A percentile compares a stretch with the other conserved stretches of the same genome.
These are phyloP conservation scores for Stenogyne calaminthoides DNA, from an alignment of 305 asterid genomes.

Conservation along the genomic window DNA sequence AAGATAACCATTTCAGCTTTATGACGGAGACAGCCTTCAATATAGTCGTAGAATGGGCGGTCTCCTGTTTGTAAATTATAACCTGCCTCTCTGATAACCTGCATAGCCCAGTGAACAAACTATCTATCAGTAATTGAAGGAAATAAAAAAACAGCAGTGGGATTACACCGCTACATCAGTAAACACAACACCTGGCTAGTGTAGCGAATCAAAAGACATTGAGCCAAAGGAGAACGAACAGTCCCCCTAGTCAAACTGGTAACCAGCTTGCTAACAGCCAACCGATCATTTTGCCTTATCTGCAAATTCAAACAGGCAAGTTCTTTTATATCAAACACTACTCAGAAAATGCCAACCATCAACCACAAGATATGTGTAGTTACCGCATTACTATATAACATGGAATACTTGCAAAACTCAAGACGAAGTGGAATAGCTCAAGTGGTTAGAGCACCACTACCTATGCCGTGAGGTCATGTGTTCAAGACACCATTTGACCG, in stretches of 20 bases:
- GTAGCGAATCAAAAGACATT: slow-evolving; percentile 92
- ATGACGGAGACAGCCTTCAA: slow-evolving; percentile 93
- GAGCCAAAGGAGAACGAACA: slow-evolving; percentile 93
- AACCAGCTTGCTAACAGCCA: slow-evolving; percentile 94
- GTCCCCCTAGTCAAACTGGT: slow-evolving; percentile 89
- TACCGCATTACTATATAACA: background rate
- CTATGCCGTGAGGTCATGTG: no score
- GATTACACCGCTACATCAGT: slow-evolving; percentile 25
- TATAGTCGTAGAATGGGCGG: slow-evolving; percentile 89
- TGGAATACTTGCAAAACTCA: background rate
- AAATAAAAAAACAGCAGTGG: slow-evolving; percentile 17
- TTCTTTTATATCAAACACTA: slow-evolving; percentile 4
- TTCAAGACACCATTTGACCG: no score
- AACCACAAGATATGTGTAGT: background rate
- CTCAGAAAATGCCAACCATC: background rate
- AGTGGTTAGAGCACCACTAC: no score
- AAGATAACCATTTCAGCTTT: slow-evolving; percentile 95
- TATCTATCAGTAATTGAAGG: slow-evolving; percentile 28
- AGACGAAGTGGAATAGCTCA: no score
- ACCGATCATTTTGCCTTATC: slow-evolving; percentile 93
- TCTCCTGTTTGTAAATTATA: slow-evolving; percentile 72
- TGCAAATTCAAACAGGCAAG: slow-evolving; percentile 39
- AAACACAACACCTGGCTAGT: slow-evolving; percentile 71
- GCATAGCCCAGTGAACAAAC: slow-evolving; percentile 28
- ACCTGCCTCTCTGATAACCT: slow-evolving; percentile 90